These are phyloP conservation scores for Cardiosporidium cionae DNA, from an alignment of 169 alveolate genomes.

Conservation along the genomic window DNA sequence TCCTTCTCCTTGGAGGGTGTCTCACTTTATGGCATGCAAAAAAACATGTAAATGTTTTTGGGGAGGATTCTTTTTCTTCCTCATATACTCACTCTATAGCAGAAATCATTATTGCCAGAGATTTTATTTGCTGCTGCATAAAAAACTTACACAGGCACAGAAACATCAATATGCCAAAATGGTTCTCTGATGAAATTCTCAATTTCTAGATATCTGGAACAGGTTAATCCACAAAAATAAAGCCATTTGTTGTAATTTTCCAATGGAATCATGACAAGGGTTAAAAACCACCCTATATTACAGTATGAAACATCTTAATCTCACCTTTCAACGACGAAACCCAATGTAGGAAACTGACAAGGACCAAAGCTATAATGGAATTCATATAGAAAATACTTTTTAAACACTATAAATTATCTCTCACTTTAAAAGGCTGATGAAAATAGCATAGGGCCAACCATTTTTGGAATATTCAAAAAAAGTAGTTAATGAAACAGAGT, in stretches of 20 bases:
- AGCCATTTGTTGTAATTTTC: background rate
- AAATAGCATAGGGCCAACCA: too few species aligned
- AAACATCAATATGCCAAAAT: slow-evolving; percentile 82
- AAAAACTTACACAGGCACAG: slow-evolving; percentile 23
- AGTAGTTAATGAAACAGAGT: background rate
- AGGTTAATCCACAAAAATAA: background rate
- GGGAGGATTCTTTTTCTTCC: too few species aligned
- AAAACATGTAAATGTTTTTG: too few species aligned
- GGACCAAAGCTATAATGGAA: slow-evolving; percentile 89
- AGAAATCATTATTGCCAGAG: too few species aligned
- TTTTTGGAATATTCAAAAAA: too few species aligned
- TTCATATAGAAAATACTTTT: background rate
- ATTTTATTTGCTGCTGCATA: too few species aligned
- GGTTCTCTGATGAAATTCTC: slow-evolving; percentile 79
- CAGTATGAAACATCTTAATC: background rate
- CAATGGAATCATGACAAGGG: background rate
- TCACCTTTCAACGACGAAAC: slow-evolving; percentile 92
- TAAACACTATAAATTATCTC: background rate
- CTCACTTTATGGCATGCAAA: background rate
- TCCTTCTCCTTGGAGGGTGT: slow-evolving; percentile 31
- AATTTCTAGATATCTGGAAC: slow-evolving; percentile 57
- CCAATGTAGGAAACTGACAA: slow-evolving; percentile 98
- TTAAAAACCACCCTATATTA: background rate
- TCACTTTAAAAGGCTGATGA: background rate
- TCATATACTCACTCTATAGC: too few species aligned